These are phyloP conservation scores for Reticulascus tulasneorum DNA, from an alignment of 2,329 filamentous ascomycete species.

Conservation along the genomic window DNA sequence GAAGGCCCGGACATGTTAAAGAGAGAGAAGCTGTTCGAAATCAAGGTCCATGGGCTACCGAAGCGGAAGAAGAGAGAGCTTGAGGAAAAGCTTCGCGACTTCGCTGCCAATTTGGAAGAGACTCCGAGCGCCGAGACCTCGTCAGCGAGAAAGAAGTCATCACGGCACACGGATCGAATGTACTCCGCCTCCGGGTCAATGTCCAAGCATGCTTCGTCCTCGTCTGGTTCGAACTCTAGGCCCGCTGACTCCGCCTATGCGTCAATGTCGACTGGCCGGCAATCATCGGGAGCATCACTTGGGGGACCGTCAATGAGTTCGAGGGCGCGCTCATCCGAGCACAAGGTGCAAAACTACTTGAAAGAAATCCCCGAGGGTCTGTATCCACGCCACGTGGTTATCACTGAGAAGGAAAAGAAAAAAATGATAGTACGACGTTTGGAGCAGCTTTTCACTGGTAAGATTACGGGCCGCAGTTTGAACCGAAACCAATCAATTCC, in stretches of 20 bases:
- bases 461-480: constrained; percentile 41
- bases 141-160: constrained; percentile 35
- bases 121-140: constrained; percentile 47
- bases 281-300: constrained; percentile 38
- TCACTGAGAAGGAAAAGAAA: constrained; percentile 73
- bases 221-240: constrained; percentile 49
- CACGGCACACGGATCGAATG: constrained; percentile 33
- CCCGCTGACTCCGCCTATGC: constrained; percentile 62
- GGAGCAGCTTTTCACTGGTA: constrained; percentile 80
- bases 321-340: constrained; percentile 41
- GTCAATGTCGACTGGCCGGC: constrained; percentile 57
- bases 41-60: constrained; percentile 72
- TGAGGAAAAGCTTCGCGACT: constrained; percentile 68
- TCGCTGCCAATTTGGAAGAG: constrained; percentile 43
- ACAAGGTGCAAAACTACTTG: constrained; percentile 66
- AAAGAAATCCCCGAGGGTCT: constrained; percentile 69
- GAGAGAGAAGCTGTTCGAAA: constrained; percentile 77
- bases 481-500: constrained; percentile 20
- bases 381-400: constrained; percentile 54
- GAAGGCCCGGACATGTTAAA: constrained; percentile 62
- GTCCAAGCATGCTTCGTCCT: constrained; percentile 49
- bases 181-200: constrained; percentile 38
- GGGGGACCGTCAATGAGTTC: constrained; percentile 30
- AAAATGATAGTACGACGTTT: constrained; percentile 71
- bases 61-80: constrained; percentile 71